Conservation (phyloP, 108 stramenopile species). For the Cyclotella choctawhatcheeana region DNA sequence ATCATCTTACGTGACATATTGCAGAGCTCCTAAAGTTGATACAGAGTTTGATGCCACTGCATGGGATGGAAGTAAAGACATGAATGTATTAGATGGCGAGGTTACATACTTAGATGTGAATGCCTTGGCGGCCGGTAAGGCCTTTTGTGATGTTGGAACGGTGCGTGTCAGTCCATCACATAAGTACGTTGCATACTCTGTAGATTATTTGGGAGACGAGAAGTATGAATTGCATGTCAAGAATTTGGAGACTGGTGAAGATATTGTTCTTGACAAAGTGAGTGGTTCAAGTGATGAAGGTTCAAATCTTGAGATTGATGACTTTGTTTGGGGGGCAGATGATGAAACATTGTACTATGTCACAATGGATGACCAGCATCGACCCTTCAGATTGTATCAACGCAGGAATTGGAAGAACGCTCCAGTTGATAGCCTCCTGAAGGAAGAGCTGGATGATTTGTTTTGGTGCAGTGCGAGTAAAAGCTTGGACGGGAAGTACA, state of each 20-base stretch:
- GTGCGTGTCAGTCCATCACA: constrained; percentile 62
- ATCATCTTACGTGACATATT: constrained; percentile 78
- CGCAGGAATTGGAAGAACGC: constrained; percentile 45
- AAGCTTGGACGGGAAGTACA: constrained; percentile 61
- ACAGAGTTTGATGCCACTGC: constrained; percentile 17
- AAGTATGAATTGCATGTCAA: constrained; percentile 78
- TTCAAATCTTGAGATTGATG: constrained; percentile 29
- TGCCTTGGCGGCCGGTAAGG: constrained; percentile 70
- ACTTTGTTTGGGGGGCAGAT: constrained; percentile 67
- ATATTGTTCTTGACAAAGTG: constrained; percentile 58
- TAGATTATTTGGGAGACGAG: constrained; percentile 89
- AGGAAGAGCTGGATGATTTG: constrained; percentile 79
- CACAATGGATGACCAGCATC: constrained; percentile 83
- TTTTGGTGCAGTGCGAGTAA: constrained; percentile 63
- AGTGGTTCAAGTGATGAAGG: constrained; percentile 9
- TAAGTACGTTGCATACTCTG: constrained; percentile 82
- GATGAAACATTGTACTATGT: constrained; percentile 71
- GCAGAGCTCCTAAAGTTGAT: constrained; percentile 64
- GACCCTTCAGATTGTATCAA: constrained; percentile 75
- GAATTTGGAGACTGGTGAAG: constrained; percentile 68
- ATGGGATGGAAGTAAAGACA: constrained; percentile 71
- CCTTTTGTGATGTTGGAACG: constrained; percentile 78
- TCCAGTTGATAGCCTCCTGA: constrained; percentile 72
- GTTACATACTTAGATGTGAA: constrained; percentile 89
- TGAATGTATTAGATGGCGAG: constrained; percentile 68